Conservation (phyloP, 2,329 filamentous ascomycete species). For the Ilyonectria mors-panacis region DNA sequence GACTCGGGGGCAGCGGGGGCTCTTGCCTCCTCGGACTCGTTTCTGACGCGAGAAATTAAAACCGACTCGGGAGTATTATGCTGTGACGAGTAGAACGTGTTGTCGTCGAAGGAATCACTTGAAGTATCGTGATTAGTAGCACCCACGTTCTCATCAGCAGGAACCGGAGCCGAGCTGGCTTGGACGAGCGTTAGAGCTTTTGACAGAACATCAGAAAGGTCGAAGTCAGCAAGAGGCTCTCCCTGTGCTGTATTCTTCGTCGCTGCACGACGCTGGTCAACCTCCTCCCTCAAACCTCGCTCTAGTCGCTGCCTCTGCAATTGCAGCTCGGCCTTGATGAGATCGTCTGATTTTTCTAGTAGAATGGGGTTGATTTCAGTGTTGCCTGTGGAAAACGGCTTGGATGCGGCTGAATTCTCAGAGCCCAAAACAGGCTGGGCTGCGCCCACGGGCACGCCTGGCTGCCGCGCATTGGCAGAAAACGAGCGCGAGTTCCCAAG, state of each 20-base stretch:
- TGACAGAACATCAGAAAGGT: slow-evolving; percentile 80
- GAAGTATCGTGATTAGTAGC: slow-evolving; percentile 72
- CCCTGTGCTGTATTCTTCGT: slow-evolving; percentile 59
- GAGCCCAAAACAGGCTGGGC: slow-evolving; percentile 19
- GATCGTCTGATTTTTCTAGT: slow-evolving; percentile 87
- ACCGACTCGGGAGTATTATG: slow-evolving; percentile 80
- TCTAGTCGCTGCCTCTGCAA: slow-evolving; percentile 88
- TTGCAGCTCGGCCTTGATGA: slow-evolving; percentile 86
- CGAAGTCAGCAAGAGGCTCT: slow-evolving; percentile 75
- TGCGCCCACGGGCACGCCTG: slow-evolving; percentile 23
- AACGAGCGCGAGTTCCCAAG: slow-evolving; percentile 53
- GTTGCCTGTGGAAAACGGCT: slow-evolving; percentile 64
- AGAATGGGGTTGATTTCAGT: slow-evolving; percentile 86
- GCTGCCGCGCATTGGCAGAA: slow-evolving; percentile 55
- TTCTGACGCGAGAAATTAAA: slow-evolving; percentile 65
- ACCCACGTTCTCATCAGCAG: slow-evolving; percentile 67
- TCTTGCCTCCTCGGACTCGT: slow-evolving; percentile 54
- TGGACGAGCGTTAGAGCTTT: slow-evolving; percentile 81
- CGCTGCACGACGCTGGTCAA: slow-evolving; percentile 72
- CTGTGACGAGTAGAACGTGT: slow-evolving; percentile 96
- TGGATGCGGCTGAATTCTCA: slow-evolving; percentile 50
- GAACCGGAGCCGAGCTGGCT: slow-evolving; percentile 73
- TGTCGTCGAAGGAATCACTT: slow-evolving; percentile 90
- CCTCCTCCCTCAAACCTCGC: slow-evolving; percentile 80
- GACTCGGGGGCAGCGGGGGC: slow-evolving; percentile 33